phyloP scores from a whole-genome alignment of 2,329 filamentous ascomycete species.

The Talaromyces verruculosus region DNA sequence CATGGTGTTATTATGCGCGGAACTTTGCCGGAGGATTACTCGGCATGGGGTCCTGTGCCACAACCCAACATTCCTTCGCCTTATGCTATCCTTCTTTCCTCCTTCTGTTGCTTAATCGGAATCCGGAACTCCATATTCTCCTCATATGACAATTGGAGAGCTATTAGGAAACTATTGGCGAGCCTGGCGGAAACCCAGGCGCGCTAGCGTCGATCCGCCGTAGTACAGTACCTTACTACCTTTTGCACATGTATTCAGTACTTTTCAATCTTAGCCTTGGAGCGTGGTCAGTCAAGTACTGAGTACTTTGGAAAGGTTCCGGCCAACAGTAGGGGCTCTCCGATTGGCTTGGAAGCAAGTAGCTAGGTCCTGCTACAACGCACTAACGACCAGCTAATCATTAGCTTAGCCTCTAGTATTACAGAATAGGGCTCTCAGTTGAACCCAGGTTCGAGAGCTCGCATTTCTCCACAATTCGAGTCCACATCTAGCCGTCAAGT shows the following conservation, averaged over 20 bases:
- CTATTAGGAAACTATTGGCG: slow-evolving; percentile 20
- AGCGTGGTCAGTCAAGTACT: background rate
- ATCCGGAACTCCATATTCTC: background rate
- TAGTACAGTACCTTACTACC: too few species aligned
- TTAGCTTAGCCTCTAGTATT: slow-evolving; percentile 3
- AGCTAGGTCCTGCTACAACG: background rate
- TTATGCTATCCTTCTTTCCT: slow-evolving; percentile 3
- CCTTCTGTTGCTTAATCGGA: slow-evolving; percentile 8
- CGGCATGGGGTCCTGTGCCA: background rate
- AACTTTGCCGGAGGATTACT: slow-evolving; percentile 5
- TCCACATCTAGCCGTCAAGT: slow-evolving; percentile 5
- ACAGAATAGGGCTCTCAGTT: background rate
- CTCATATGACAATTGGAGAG: background rate
- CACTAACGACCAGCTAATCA: slow-evolving; percentile 8
- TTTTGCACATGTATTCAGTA: background rate
- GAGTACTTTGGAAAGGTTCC: slow-evolving; percentile 1
- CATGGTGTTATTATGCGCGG: background rate
- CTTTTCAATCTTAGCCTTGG: background rate
- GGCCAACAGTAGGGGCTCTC: slow-evolving; percentile 14
- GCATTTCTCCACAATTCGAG: slow-evolving; percentile 22
- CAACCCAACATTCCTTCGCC: slow-evolving; percentile 1
- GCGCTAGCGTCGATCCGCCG: slow-evolving; percentile 19
- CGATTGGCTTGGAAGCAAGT: slow-evolving; percentile 30
- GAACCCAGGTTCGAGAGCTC: slow-evolving; percentile 20
- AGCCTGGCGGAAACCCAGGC: slow-evolving; percentile 17